phyloP scores from a whole-genome alignment of 202 grass and related monocot species.

The Panicum hallii region DNA sequence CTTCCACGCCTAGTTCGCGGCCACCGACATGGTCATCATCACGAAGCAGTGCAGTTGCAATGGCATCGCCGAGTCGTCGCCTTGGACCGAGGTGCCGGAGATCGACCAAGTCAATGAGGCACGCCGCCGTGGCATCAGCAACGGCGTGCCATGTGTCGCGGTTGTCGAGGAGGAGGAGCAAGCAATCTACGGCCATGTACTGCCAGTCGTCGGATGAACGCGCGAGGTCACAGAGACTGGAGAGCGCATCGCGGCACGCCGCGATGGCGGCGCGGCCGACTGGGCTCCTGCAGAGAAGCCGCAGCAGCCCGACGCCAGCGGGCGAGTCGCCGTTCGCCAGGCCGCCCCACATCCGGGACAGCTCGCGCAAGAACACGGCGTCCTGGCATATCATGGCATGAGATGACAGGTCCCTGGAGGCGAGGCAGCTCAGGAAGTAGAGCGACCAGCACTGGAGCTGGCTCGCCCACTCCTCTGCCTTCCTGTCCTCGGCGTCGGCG shows the following conservation, averaged over 20 bases:
- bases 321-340: constrained; percentile 85
- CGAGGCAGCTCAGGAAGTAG: constrained; percentile 85
- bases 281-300: constrained; percentile 71
- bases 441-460: constrained; percentile 99
- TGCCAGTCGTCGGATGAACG: constrained; percentile 95
- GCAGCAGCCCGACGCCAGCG: constrained; percentile 78
- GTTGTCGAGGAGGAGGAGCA: constrained; percentile 77
- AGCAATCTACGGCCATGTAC: constrained; percentile 97
- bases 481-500: constrained; percentile 64
- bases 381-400: constrained; percentile 69
- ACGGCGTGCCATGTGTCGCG: constrained; percentile 47
- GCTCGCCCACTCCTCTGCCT: constrained; percentile 96
- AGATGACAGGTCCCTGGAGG: constrained; percentile 65
- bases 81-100: constrained; percentile 69
- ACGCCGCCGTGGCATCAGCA: constrained; percentile 54
- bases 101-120: constrained; percentile 69
- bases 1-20: constrained; percentile 28
- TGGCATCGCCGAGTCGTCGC: constrained; percentile 61
- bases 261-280: constrained; percentile 67
- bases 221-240: constrained; percentile 71
- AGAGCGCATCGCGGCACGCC: constrained; percentile 55
- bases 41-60: constrained; percentile 61
- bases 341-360: constrained; percentile 93
- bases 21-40: constrained; percentile 1
- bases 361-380: constrained; percentile 61